A percentile compares a stretch with the other conserved stretches of the same genome.
Evolutionary conservation across 805 yeast genomes (phyloP).

Genomic region (Isabelozyma heimii): DNA sequence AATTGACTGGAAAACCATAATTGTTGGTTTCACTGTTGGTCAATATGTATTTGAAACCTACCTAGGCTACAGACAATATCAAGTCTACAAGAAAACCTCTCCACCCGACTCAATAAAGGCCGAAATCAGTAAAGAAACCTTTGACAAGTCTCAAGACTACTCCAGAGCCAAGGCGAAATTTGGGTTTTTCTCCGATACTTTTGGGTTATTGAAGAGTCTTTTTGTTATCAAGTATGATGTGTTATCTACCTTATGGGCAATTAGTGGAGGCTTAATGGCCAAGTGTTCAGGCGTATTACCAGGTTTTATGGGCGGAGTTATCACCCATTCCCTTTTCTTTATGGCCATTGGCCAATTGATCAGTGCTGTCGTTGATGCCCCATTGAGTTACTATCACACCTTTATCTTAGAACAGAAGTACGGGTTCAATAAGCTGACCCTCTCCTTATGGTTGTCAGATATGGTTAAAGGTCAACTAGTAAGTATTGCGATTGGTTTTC

Average conservation of each 20-base stretch:
- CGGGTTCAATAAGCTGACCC: conserved; percentile 89
- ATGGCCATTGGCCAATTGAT: conserved; percentile 54
- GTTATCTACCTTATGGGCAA: conserved; percentile 35
- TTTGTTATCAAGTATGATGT: conserved; percentile 58
- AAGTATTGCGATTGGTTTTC: conserved; percentile 61
- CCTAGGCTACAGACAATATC: conserved; percentile 74
- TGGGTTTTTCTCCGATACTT: conserved; percentile 53
- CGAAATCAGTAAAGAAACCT: conserved; percentile 70
- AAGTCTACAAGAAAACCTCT: conserved; percentile 48
- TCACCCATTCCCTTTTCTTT: conserved; percentile 66
- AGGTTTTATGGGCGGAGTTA: conserved; percentile 48
- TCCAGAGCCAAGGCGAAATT: conserved; percentile 76
- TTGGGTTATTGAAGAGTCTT: conserved; percentile 53
- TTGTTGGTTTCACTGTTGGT: conserved; percentile 71
- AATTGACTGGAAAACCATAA: conserved; percentile 76
- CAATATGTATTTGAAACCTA: conserved; percentile 75
- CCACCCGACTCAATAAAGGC: conserved; percentile 71
- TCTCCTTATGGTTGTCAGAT: conserved; percentile 70
- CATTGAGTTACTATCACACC: conserved; percentile 69
- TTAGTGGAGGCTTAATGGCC: conserved; percentile 63
- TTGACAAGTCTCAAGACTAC: conserved; percentile 73
- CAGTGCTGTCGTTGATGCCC: conserved; percentile 57
- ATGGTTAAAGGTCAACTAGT: conserved; percentile 58
- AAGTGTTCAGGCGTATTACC: conserved; percentile 42
- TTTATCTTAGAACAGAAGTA: conserved; percentile 89